These are phyloP conservation scores for Cryptococcus jaspeensis DNA, from an alignment of 1,284 basidiomycete species.

Conservation along the genomic window DNA sequence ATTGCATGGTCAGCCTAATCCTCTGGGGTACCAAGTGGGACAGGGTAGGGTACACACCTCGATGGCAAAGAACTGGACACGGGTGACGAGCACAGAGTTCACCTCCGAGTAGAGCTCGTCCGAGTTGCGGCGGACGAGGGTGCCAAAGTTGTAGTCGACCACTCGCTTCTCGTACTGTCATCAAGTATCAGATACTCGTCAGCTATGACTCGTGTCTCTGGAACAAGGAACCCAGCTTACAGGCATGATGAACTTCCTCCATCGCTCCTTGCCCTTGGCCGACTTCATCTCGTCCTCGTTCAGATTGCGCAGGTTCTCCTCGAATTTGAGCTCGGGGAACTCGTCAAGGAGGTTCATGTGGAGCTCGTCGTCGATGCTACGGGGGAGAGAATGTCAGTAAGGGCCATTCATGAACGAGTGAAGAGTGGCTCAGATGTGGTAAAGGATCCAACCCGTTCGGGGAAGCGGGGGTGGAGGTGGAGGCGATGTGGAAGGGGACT, in stretches of 20 bases:
- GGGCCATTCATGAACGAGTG: too few relatives aligned
- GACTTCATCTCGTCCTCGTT: slow-evolving; percentile 97
- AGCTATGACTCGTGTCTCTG: neutral
- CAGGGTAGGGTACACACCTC: slow-evolving; percentile 59
- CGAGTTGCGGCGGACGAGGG: slow-evolving; percentile 80
- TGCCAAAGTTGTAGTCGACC: slow-evolving; percentile 97
- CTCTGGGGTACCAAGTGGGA: slow-evolving; percentile 3
- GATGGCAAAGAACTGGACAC: slow-evolving; percentile 79
- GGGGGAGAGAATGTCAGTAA: neutral
- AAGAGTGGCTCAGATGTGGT: neutral
- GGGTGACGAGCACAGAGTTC: slow-evolving; percentile 90
- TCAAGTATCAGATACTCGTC: neutral
- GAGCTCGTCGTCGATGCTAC: slow-evolving; percentile 88
- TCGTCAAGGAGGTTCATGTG: slow-evolving; percentile 69
- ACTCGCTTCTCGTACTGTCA: slow-evolving; percentile 72
- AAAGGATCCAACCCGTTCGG: neutral
- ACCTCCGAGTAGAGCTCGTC: slow-evolving; percentile 82
- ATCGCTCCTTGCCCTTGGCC: slow-evolving; percentile 80
- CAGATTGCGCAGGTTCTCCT: slow-evolving; percentile 64
- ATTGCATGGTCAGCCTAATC: neutral
- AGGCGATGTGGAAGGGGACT: slow-evolving; percentile 28
- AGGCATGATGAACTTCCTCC: slow-evolving; percentile 83
- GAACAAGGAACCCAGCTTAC: slow-evolving; percentile 57
- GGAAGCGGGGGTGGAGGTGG: neutral
- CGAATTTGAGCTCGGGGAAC: slow-evolving; percentile 83